Percentiles rank a stretch among this genome's conserved stretches.
These are phyloP conservation scores for Talaromyces borbonicus DNA, from an alignment of 495 filamentous ascomycete genomes.

Conservation along the genomic window DNA sequence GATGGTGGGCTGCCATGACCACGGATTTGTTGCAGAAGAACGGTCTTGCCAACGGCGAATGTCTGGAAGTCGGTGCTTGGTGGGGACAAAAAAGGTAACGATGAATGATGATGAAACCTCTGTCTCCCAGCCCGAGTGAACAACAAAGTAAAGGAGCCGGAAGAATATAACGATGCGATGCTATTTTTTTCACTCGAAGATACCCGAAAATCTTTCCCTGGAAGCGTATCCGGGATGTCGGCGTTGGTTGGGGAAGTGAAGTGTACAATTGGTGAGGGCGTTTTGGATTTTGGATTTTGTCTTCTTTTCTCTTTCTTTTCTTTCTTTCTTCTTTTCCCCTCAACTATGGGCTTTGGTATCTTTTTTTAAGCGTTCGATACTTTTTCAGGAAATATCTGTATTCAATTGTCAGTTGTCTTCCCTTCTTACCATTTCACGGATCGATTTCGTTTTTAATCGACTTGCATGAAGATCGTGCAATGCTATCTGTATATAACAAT, in stretches of 20 bases:
- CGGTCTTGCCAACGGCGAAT: conserved; percentile 75
- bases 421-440: too few species aligned
- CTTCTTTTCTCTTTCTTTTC: too few species aligned
- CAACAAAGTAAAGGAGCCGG: not conserved
- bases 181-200: conserved; percentile 5
- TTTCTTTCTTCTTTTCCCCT: not conserved
- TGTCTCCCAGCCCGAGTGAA: too few species aligned
- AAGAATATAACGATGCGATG: not conserved
- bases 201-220: conserved; percentile 1
- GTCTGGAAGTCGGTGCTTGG: conserved; percentile 90
- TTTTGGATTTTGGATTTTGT: not conserved
- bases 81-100: conserved; percentile 65
- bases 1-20: conserved; percentile 83
- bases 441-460: not conserved
- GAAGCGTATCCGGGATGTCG: not conserved
- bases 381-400: conserved; percentile 87
- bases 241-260: too few species aligned
- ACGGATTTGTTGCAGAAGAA: conserved; percentile 68
- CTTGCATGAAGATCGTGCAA: not conserved
- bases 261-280: not conserved
- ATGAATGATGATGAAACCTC: conserved; percentile 6
- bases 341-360: conserved; percentile 51
- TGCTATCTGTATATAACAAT: not conserved
- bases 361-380: conserved; percentile 77
- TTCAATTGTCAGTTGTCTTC: conserved; percentile 15